These are phyloP conservation scores for Coriolopsis trogii DNA, from an alignment of 1,284 basidiomycete species.

Conservation along the genomic window DNA sequence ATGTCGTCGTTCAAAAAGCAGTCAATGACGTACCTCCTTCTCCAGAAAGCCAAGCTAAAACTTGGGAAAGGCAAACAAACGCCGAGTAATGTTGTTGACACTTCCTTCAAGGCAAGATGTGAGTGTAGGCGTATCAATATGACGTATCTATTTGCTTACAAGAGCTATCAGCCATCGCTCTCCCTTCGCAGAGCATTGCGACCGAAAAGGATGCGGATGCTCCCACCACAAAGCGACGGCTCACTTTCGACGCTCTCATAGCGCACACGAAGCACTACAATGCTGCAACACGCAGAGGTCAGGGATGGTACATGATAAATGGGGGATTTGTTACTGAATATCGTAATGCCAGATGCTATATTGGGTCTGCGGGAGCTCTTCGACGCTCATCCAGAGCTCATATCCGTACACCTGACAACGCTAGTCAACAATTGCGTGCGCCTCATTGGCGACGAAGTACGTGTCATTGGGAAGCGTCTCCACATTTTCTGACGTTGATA, in stretches of 20 bases:
- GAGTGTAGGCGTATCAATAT: slow-evolving; percentile 25
- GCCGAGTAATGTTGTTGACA: slow-evolving; percentile 88
- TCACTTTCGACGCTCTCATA: slow-evolving; percentile 81
- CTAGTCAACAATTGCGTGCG: slow-evolving; percentile 73
- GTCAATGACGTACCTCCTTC: background rate
- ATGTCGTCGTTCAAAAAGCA: background rate
- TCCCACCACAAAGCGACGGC: slow-evolving; percentile 78
- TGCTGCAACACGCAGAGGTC: slow-evolving; percentile 73
- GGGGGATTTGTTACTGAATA: background rate
- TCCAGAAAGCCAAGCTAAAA: slow-evolving; percentile 93
- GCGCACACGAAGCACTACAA: slow-evolving; percentile 86
- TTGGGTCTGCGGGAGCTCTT: slow-evolving; percentile 82
- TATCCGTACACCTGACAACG: slow-evolving; percentile 60
- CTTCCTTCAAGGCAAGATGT: slow-evolving; percentile 95
- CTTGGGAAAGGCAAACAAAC: slow-evolving; percentile 92
- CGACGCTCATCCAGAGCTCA: slow-evolving; percentile 60
- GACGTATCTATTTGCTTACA: background rate
- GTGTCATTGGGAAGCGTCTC: slow-evolving; percentile 2
- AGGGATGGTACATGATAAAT: background rate
- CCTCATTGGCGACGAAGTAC: slow-evolving; percentile 82
- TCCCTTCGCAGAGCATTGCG: slow-evolving; percentile 84
- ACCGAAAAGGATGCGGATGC: slow-evolving; percentile 51
- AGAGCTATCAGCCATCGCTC: slow-evolving; percentile 73
- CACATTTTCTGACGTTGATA: background rate
- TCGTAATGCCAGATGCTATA: slow-evolving; percentile 66